A percentile compares a stretch with the other conserved stretches of the same genome.
Conservation (phyloP, 306 rosid species). For the Cucurbita pepo region DNA sequence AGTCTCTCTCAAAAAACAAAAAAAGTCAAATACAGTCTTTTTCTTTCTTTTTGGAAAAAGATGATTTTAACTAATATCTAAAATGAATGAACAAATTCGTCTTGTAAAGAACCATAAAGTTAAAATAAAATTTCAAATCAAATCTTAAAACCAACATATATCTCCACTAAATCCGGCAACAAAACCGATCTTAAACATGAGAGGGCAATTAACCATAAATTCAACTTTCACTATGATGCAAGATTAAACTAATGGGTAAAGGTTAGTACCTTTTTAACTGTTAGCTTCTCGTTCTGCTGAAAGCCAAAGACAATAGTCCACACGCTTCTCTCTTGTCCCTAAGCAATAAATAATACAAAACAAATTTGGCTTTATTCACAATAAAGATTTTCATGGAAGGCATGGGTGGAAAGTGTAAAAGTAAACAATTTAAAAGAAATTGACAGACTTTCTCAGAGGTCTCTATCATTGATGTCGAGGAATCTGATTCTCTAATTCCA, state of each 20-base stretch:
- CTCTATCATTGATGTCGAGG: constrained; percentile 6
- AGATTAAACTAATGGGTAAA: neutral
- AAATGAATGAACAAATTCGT: neutral
- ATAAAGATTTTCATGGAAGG: neutral
- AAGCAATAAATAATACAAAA: neutral
- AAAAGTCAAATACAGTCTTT: neutral
- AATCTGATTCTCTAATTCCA: constrained; percentile 1
- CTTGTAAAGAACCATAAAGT: neutral
- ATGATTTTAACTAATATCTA: neutral
- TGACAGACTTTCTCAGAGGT: neutral
- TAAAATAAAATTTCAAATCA: neutral
- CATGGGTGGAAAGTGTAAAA: neutral
- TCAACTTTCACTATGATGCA: neutral
- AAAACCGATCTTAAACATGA: neutral
- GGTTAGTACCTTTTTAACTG: neutral
- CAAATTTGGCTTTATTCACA: neutral
- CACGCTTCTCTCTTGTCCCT: neutral
- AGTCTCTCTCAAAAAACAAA: neutral
- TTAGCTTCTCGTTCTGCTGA: neutral
- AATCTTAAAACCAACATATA: neutral
- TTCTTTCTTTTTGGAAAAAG: neutral
- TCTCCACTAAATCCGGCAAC: neutral
- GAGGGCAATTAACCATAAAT: neutral
- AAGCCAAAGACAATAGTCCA: neutral
- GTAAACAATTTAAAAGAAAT: neutral